Base-by-base conservation (phyloP, 2,329 filamentous ascomycete species). In the Clonostachys sp. region DNA sequence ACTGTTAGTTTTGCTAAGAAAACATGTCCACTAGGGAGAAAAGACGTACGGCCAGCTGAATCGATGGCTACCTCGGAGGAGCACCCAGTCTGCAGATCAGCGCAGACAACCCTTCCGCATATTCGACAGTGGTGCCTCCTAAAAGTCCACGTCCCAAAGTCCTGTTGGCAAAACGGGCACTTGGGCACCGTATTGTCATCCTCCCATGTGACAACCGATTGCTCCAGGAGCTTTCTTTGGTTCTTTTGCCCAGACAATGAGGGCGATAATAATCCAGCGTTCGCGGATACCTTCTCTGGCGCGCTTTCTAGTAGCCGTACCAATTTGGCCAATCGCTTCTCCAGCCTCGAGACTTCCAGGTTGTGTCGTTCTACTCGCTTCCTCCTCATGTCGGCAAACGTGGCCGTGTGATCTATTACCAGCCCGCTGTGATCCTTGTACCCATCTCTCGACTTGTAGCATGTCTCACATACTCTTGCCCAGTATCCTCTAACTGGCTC, bases 381-480 rank as follows among this genome's bases (percentile, higher is more conserved):
- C 57, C 86, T 81, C 49, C 94, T 76, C n/a, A 87, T 77, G 4
- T 77, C 76, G 12, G 76, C 68, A 57, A 99, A 96, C 5, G 73
- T 71, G n/a, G 73, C 70, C 4, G 82, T 91, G 57, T 91, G 87
- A 57, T 95, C 85, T 50, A 83, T 74, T 48, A 84, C 73, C 3
- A 85, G 65, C 1, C 91, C 89, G 47, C 79, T 80, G 57, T 92
- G 87, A 59, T 99, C 91, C 61, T 95, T 96, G 67, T 99, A 99
- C 5, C 94, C 94, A 24, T 91, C 89, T 58, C 94, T 81, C 45
- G 91, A 96, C 71, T 96, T 97, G 71, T 94, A 99, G 69, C 94
- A 99, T n/a, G 94, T 97, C 71, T 99, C 94, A 62, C 94, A 99
- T 3, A 97, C 92, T 45, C 94, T 75, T 57, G 89, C 95, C 94